These are phyloP conservation scores for Lepidium campestre DNA, from an alignment of 441 rosid species.

Conservation along the genomic window DNA sequence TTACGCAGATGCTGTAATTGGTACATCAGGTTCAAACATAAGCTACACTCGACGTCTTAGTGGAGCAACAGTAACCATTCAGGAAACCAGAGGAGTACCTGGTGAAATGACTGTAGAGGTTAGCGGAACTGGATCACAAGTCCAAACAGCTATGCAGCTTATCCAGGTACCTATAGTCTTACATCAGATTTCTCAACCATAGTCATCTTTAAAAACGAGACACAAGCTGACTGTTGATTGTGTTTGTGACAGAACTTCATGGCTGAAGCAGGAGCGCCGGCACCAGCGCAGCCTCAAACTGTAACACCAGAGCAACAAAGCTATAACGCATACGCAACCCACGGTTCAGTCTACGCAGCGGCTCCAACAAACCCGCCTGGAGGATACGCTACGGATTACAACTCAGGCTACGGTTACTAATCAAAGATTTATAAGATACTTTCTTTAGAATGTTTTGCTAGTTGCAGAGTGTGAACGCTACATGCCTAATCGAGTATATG, in stretches of 20 bases:
- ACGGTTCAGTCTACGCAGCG: constrained; percentile 25
- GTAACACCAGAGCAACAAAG: constrained; percentile 62
- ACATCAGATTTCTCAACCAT: background rate
- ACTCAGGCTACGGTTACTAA: constrained; percentile 32
- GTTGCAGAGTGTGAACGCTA: constrained; percentile 19
- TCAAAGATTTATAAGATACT: background rate
- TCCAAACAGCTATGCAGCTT: constrained; percentile 95
- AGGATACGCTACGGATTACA: constrained; percentile 23
- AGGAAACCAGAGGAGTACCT: constrained; percentile 91
- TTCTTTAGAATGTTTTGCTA: constrained; percentile 15
- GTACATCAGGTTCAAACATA: constrained; percentile 88
- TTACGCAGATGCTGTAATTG: constrained; percentile 95
- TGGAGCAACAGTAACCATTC: constrained; percentile 94
- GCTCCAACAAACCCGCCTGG: constrained; percentile 33
- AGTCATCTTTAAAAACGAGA: background rate
- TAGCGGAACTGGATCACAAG: constrained; percentile 92
- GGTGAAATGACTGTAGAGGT: constrained; percentile 98
- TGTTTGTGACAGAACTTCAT: constrained; percentile 71
- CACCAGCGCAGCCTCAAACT: constrained; percentile 43
- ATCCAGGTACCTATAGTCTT: constrained; percentile 53
- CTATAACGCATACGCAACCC: constrained; percentile 69
- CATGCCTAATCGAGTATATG: constrained; percentile 21
- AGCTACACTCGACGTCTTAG: constrained; percentile 93
- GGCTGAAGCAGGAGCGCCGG: constrained; percentile 81
- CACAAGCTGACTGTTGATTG: background rate